A percentile compares a stretch with the other conserved stretches of the same genome.
Conservation (phyloP, 2,329 filamentous ascomycete species). For the Arthrobotrys megalospora region DNA sequence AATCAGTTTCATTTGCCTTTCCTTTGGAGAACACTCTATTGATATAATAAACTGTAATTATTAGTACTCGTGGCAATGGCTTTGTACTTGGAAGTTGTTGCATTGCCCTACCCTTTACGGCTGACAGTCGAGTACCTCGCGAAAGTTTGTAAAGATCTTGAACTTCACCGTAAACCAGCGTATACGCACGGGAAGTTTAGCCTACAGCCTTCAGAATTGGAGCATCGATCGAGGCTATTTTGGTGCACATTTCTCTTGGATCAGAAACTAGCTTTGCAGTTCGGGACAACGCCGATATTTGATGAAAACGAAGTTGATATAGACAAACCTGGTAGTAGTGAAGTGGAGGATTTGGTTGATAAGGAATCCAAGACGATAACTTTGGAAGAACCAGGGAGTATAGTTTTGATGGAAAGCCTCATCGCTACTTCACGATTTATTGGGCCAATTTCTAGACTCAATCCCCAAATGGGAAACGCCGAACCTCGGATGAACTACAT, state of each 20-base stretch:
- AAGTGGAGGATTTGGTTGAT: background rate
- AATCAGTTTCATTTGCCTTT: conserved; percentile 24
- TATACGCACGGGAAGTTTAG: conserved; percentile 49
- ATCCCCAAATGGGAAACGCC: background rate
- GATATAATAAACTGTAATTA: background rate
- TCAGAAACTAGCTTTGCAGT: conserved; percentile 62
- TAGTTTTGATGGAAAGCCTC: conserved; percentile 6
- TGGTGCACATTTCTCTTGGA: conserved; percentile 64
- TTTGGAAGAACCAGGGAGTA: background rate
- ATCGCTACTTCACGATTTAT: conserved; percentile 7
- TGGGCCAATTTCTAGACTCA: conserved; percentile 9
- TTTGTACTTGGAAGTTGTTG: conserved; percentile 63
- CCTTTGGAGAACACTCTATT: too few species aligned
- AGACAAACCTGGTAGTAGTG: conserved; percentile 51
- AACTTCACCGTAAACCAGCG: conserved; percentile 61
- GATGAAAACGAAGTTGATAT: conserved; percentile 62
- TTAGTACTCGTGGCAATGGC: conserved; percentile 62
- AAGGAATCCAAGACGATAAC: background rate
- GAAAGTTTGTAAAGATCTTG: conserved; percentile 63
- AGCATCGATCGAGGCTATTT: conserved; percentile 62
- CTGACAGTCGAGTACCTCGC: conserved; percentile 62
- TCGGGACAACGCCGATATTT: conserved; percentile 61
- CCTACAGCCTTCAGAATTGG: conserved; percentile 40
- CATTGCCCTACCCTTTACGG: conserved; percentile 63
- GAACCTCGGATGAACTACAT: conserved; percentile 8